phyloP scores from a whole-genome alignment of 257 asterid species.

The Capsicum pubescens region DNA sequence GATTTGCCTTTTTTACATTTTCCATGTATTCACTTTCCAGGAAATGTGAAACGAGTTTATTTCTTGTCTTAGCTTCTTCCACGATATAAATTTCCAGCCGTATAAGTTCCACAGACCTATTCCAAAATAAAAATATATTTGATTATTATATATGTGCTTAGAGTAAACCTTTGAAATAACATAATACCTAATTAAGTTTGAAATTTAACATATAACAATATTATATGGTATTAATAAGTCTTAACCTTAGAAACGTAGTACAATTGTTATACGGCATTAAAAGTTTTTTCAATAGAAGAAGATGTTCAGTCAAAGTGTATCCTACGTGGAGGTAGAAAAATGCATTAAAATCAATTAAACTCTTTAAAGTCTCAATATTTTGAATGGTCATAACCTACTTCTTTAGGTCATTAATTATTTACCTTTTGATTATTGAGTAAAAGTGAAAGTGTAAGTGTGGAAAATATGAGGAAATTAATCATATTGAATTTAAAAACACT shows the following conservation, averaged over 20 bases:
- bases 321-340: not conserved
- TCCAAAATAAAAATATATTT: not conserved
- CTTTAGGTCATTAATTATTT: no score
- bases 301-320: not conserved
- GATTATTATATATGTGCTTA: not conserved
- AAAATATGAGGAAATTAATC: not conserved
- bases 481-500: no score
- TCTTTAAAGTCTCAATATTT: not conserved
- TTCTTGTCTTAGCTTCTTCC: not conserved
- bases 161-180: not conserved
- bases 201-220: not conserved
- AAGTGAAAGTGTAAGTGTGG: not conserved
- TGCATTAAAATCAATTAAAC: not conserved
- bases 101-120: not conserved
- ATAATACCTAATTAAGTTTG: slow-evolving; percentile 16
- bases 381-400: not conserved
- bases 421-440: not conserved
- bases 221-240: not conserved
- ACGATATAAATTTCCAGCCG: not conserved
- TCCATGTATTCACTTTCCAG: no score
- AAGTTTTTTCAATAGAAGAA: not conserved
- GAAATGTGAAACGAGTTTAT: not conserved
- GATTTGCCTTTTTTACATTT: no score
- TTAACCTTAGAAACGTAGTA: slow-evolving; percentile 20
- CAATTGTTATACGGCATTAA: not conserved